Conservation (phyloP, 1,284 basidiomycete species). For the Sporisorium exsertum region DNA sequence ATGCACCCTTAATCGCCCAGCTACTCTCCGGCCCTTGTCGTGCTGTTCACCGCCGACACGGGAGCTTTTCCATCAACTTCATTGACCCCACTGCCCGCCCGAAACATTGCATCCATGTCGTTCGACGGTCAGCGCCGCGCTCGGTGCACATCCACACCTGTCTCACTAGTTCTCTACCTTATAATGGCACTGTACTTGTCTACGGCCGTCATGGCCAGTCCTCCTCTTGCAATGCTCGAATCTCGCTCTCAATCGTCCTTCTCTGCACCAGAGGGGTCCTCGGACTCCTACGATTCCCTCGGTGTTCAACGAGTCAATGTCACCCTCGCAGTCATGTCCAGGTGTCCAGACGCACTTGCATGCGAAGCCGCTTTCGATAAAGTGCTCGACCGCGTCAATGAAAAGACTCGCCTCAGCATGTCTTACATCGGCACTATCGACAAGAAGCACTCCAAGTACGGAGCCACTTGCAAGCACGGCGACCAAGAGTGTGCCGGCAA, state of each 20-base stretch:
- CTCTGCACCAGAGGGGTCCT: constrained; percentile 6
- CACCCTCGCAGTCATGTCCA: constrained; percentile 55
- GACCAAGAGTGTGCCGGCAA: constrained; percentile 56
- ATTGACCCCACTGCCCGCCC: not conserved
- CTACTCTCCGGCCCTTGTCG: constrained; percentile 7
- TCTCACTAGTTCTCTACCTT: not conserved
- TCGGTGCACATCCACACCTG: constrained; percentile 15
- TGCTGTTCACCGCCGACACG: not conserved
- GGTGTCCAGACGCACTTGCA: constrained; percentile 55
- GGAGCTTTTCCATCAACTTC: not conserved
- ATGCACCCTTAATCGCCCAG: constrained; percentile 14
- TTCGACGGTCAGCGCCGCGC: not conserved
- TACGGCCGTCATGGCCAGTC: constrained; percentile 9
- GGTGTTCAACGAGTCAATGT: constrained; percentile 46
- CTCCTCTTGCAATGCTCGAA: constrained; percentile 12
- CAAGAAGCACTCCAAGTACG: constrained; percentile 26
- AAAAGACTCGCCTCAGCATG: constrained; percentile 48
- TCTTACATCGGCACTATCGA: constrained; percentile 49
- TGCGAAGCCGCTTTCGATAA: constrained; percentile 55
- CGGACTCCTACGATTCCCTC: constrained; percentile 11
- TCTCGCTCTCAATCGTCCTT: constrained; percentile 29
- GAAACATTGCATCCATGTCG: constrained; percentile 1
- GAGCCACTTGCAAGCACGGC: constrained; percentile 54
- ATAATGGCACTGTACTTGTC: constrained; percentile 5
- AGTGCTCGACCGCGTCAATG: constrained; percentile 54